These are phyloP conservation scores for Globisporangium megalacanthum DNA, from an alignment of 352 stramenopile genomes.

Conservation along the genomic window DNA sequence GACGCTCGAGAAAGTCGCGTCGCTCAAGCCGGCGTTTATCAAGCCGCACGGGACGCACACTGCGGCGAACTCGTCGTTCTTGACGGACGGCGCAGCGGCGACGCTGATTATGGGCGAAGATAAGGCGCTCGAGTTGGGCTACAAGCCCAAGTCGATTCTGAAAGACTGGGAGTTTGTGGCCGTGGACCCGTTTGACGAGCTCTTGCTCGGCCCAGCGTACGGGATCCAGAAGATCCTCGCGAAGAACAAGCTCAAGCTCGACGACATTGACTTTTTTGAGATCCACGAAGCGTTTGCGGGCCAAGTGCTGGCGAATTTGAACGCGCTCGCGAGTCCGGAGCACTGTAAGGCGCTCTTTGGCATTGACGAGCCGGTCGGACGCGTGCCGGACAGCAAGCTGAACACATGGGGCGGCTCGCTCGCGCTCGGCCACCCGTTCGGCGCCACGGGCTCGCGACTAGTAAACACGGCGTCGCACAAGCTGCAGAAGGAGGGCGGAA, in stretches of 20 bases:
- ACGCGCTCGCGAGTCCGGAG: slow-evolving; percentile 91
- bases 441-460: slow-evolving; percentile 93
- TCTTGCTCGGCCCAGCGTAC: slow-evolving; percentile 95
- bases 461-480: slow-evolving; percentile 97
- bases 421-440: slow-evolving; percentile 96
- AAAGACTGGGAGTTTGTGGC: slow-evolving; percentile 96
- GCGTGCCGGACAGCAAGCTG: slow-evolving; percentile 92
- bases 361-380: slow-evolving; percentile 85
- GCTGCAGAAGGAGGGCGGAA: slow-evolving; percentile 92
- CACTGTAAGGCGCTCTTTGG: slow-evolving; percentile 95
- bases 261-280: slow-evolving; percentile 98
- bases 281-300: slow-evolving; percentile 99
- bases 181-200: slow-evolving; percentile 94
- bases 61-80: slow-evolving; percentile 96
- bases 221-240: slow-evolving; percentile 83
- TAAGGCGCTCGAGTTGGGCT: slow-evolving; percentile 93
- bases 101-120: slow-evolving; percentile 97
- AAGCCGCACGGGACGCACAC: slow-evolving; percentile 98
- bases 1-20: slow-evolving; percentile 93
- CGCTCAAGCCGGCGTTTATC: slow-evolving; percentile 97
- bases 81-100: slow-evolving; percentile 96
- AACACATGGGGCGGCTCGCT: slow-evolving; percentile 98
- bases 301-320: slow-evolving; percentile 97
- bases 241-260: slow-evolving; percentile 83
- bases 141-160: slow-evolving; percentile 93